Percentiles rank a stretch among this genome's conserved stretches.
Conservation (phyloP, 768 basidiomycete genomes). For the Trametes coccinea region DNA sequence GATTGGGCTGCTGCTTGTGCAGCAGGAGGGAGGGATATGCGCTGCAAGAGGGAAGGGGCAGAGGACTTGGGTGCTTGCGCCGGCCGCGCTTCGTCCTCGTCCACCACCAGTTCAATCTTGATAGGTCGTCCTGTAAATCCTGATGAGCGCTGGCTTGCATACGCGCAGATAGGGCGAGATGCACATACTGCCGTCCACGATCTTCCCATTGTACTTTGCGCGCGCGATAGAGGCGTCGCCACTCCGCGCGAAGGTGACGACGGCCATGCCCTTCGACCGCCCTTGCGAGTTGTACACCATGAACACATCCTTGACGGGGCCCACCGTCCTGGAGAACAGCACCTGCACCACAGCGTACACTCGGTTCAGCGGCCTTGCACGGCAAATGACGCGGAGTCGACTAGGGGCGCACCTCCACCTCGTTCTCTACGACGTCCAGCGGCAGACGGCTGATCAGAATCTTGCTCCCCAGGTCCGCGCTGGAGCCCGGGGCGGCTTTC, state of each 20-base stretch:
- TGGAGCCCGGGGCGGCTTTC: conserved; percentile 11
- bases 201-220: conserved; percentile 72
- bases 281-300: conserved; percentile 76
- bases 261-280: conserved; percentile 77
- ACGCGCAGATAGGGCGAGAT: too few relatives aligned
- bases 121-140: conserved; percentile 57
- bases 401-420: conserved; percentile 56
- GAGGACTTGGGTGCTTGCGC: conserved; percentile 28
- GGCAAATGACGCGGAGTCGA: too few relatives aligned
- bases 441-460: conserved; percentile 69
- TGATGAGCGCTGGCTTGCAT: too few relatives aligned
- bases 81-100: conserved; percentile 37
- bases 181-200: conserved; percentile 62
- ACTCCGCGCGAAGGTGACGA: conserved; percentile 64
- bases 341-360: conserved; percentile 44
- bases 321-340: conserved; percentile 74
- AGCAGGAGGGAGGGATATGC: conserved; percentile 25
- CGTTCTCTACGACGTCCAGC: conserved; percentile 64
- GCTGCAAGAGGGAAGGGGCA: conserved; percentile 41
- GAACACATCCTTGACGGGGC: conserved; percentile 69
- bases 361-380: too few relatives aligned
- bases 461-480: conserved; percentile 49
- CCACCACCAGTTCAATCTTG: conserved; percentile 61
- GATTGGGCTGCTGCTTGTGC: conserved; percentile 20
- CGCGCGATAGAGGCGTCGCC: conserved; percentile 65